phyloP scores from a whole-genome alignment of 805 yeast genomes.

The Jamesozyma spencerorum region DNA sequence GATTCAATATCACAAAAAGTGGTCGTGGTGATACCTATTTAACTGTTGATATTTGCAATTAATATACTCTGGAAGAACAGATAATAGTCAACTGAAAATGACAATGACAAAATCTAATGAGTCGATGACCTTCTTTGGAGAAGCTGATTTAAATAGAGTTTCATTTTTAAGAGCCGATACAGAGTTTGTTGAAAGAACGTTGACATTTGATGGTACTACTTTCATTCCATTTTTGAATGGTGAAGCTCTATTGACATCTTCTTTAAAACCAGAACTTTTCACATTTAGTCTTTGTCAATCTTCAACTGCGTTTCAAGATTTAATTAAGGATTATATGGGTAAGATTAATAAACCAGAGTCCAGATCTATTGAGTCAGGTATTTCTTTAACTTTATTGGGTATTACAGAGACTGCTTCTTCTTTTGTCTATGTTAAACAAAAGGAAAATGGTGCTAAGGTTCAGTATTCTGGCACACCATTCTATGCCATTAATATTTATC shows the following conservation, averaged over 20 bases:
- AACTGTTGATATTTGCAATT: too few species aligned
- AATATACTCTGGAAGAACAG: too few species aligned
- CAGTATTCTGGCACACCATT: conserved; percentile 51
- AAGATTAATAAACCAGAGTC: conserved; percentile 9
- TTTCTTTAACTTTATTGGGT: conserved; percentile 21
- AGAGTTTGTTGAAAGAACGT: conserved; percentile 37
- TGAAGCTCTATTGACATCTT: conserved; percentile 15
- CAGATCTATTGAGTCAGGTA: conserved; percentile 12
- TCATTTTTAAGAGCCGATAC: conserved; percentile 46
- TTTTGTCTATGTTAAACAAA: conserved; percentile 8
- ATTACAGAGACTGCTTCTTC: conserved; percentile 1
- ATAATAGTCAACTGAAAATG: too few species aligned
- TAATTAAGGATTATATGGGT: background rate
- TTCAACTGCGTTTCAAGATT: background rate
- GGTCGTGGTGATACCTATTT: too few species aligned
- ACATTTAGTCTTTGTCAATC: background rate
- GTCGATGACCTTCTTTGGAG: conserved; percentile 32
- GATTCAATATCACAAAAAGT: too few species aligned
- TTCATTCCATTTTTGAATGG: conserved; percentile 32
- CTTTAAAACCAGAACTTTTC: background rate
- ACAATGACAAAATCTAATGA: too few species aligned
- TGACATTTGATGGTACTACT: conserved; percentile 35
- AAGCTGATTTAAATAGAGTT: conserved; percentile 44
- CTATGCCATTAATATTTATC: conserved; percentile 48
- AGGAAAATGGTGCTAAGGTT: conserved; percentile 31